phyloP scores from a whole-genome alignment of 2,329 filamentous ascomycete species.

The Sordariomycetes sp. region DNA sequence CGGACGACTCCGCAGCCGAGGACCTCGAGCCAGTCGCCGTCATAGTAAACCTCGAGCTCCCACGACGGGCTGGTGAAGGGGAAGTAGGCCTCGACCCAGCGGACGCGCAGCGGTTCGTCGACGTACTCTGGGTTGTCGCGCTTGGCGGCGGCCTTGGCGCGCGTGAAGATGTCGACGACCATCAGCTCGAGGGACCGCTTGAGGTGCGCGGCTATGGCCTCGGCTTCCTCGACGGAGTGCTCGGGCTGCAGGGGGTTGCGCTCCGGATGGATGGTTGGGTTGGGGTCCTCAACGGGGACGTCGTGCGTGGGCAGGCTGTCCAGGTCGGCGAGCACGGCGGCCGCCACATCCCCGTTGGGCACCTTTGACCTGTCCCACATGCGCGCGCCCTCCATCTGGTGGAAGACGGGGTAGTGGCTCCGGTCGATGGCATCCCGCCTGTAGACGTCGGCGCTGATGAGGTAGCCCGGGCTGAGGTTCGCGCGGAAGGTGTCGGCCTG shows the following conservation, averaged over 20 bases:
- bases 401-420: constrained; percentile 93
- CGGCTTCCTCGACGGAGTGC: constrained; percentile 64
- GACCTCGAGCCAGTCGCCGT: constrained; percentile 90
- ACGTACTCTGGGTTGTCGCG: constrained; percentile 35
- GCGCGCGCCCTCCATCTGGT: constrained; percentile 94
- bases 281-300: constrained; percentile 73
- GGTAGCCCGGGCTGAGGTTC: constrained; percentile 67
- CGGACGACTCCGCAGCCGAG: constrained; percentile 86
- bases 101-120: constrained; percentile 68
- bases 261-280: constrained; percentile 64
- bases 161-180: constrained; percentile 79
- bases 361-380: constrained; percentile 69
- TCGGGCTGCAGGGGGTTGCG: constrained; percentile 72
- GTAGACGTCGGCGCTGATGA: constrained; percentile 92
- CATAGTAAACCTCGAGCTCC: constrained; percentile 94
- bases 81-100: constrained; percentile 97
- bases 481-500: constrained; percentile 72
- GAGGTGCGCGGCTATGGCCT: constrained; percentile 73
- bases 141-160: constrained; percentile 57
- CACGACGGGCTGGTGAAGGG: constrained; percentile 93
- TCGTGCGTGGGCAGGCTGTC: constrained; percentile 61
- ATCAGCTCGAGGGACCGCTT: constrained; percentile 84
- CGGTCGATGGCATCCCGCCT: constrained; percentile 89
- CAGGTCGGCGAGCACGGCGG: constrained; percentile 60
- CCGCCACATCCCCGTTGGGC: constrained; percentile 42